Conservation (phyloP, 2,329 filamentous ascomycete species). For the Chrysoporthe deuterocubensis region DNA sequence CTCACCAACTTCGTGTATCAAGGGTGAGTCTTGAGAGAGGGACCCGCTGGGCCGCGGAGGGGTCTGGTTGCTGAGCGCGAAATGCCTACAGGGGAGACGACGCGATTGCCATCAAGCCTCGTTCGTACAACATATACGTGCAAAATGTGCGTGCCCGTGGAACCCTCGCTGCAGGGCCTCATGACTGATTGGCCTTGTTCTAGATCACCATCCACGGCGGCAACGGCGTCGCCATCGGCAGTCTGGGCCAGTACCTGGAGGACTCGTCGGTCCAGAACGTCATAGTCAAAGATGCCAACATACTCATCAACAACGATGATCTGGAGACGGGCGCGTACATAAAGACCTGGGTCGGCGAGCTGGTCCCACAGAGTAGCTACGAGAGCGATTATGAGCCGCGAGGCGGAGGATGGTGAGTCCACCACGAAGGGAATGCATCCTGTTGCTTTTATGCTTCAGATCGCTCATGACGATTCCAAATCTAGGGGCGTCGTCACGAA, state of each 20-base stretch:
- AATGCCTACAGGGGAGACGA: slow-evolving; percentile 48
- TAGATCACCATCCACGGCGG: slow-evolving; percentile 52
- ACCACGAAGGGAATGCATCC: not conserved
- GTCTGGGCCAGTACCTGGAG: slow-evolving; percentile 59
- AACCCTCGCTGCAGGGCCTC: not conserved
- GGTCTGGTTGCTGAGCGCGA: not conserved
- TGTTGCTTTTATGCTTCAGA: not conserved
- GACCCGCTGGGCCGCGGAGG: not conserved
- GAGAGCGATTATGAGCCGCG: slow-evolving; percentile 52
- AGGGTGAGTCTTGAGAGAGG: slow-evolving; percentile 36
- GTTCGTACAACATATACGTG: slow-evolving; percentile 54
- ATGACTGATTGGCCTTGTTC: not conserved
- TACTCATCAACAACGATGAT: slow-evolving; percentile 50
- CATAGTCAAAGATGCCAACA: slow-evolving; percentile 49
- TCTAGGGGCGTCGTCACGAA: slow-evolving; percentile 53
- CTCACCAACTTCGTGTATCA: slow-evolving; percentile 57
- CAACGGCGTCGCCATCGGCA: slow-evolving; percentile 61
- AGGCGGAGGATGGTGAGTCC: slow-evolving; percentile 49
- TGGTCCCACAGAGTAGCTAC: slow-evolving; percentile 50
- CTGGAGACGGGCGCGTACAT: slow-evolving; percentile 56
- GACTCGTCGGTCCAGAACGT: slow-evolving; percentile 56
- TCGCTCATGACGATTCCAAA: not conserved
- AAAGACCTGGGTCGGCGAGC: slow-evolving; percentile 59
- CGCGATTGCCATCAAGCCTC: slow-evolving; percentile 60
- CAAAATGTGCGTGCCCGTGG: slow-evolving; percentile 43